A percentile compares a stretch with the other conserved stretches of the same genome.
These are phyloP conservation scores for Saraca asoca DNA, from an alignment of 331 rosid species.

Conservation along the genomic window DNA sequence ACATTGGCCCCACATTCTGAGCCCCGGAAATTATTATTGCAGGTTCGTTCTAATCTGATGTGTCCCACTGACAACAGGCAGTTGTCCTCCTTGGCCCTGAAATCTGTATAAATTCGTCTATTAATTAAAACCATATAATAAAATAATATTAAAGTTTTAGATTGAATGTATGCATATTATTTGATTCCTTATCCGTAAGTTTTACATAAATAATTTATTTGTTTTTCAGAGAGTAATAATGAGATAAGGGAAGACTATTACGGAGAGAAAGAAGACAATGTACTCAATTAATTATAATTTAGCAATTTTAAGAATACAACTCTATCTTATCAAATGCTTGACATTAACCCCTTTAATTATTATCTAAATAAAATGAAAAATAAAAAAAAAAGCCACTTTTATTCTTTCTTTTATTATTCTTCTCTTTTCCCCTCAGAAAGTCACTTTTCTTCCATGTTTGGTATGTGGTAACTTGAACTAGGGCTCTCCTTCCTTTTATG, in stretches of 20 bases:
- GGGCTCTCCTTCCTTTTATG: background rate
- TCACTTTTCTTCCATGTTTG: background rate
- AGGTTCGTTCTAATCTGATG: background rate
- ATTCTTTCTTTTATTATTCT: background rate
- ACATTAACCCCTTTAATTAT: too few species aligned
- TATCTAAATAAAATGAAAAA: background rate
- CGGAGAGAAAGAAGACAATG: too few species aligned
- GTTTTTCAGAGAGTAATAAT: too few species aligned
- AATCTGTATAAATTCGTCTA: too few species aligned
- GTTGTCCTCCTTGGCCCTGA: background rate
- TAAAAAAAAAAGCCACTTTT: background rate
- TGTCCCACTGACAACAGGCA: background rate
- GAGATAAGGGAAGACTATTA: too few species aligned
- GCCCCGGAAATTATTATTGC: too few species aligned
- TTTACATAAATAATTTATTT: background rate
- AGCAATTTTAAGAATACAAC: too few species aligned
- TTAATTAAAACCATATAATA: too few species aligned
- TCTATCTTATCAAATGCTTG: too few species aligned
- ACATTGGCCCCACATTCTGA: conserved; percentile 6
- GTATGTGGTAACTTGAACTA: background rate
- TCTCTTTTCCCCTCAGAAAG: background rate
- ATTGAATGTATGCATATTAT: background rate
- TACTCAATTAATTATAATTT: too few species aligned
- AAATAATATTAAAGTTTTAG: too few species aligned
- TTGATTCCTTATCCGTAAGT: conserved; percentile 21